A percentile compares a stretch with the other conserved stretches of the same genome.
Evolutionary conservation across 2,329 filamentous ascomycete species (phyloP).

Genomic region (Chaetomium sp.): DNA sequence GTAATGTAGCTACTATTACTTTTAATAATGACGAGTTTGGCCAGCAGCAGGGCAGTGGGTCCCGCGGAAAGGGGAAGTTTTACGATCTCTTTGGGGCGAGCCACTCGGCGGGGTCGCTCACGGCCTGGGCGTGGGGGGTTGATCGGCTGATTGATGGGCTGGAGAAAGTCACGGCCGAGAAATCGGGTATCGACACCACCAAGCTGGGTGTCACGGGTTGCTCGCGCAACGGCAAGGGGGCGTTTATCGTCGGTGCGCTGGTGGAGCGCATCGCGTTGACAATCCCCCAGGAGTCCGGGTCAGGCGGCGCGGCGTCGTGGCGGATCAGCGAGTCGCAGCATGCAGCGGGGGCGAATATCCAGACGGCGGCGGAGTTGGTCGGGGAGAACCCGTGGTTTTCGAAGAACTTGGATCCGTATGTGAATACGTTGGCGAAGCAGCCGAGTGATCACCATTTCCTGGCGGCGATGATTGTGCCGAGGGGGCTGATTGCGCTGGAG

Average conservation of each 20-base stretch:
- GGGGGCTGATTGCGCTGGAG: conserved; percentile 49
- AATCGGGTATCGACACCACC: conserved; percentile 42
- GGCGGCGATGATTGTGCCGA: conserved; percentile 49
- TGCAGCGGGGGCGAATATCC: conserved; percentile 49
- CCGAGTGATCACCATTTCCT: conserved; percentile 54
- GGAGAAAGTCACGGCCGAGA: conserved; percentile 39
- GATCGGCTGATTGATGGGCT: conserved; percentile 54
- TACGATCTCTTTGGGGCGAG: conserved; percentile 51
- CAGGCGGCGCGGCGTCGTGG: conserved; percentile 57
- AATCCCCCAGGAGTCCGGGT: conserved; percentile 56
- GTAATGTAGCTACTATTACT: conserved; percentile 48
- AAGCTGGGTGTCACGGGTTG: conserved; percentile 55
- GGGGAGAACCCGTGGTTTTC: conserved; percentile 60
- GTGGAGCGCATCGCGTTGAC: conserved; percentile 54
- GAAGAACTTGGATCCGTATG: conserved; percentile 46
- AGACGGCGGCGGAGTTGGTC: conserved; percentile 53
- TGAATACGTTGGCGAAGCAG: conserved; percentile 38
- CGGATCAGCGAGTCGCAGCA: conserved; percentile 47
- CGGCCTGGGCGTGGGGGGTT: conserved; percentile 59
- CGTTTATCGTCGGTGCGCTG: conserved; percentile 54
- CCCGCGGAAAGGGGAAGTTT: conserved; percentile 52
- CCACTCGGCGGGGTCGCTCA: conserved; percentile 51
- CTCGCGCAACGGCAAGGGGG: conserved; percentile 59
- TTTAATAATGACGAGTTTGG: conserved; percentile 55
- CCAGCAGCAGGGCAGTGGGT: conserved; percentile 38